Evolutionary conservation across 2,329 filamentous ascomycete genomes (phyloP).

Genomic region (Ophiosphaerella korrae): DNA sequence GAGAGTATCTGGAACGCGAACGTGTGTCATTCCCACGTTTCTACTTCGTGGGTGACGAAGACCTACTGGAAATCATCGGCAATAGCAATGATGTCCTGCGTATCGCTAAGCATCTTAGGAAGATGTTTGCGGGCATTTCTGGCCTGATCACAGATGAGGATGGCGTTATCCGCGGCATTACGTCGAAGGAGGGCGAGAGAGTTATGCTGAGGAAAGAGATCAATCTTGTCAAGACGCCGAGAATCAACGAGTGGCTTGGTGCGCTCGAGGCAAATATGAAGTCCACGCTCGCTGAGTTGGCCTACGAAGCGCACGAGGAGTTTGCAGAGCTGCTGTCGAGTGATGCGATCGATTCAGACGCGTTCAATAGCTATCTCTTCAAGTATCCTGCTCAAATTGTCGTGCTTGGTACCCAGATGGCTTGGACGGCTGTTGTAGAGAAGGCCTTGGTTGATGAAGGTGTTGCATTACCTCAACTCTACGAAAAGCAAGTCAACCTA

Average conservation of each 20-base stretch:
- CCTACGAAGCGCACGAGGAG: slow-evolving; percentile 82
- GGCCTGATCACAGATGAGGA: slow-evolving; percentile 92
- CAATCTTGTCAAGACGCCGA: slow-evolving; percentile 88
- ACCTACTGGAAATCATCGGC: slow-evolving; percentile 97
- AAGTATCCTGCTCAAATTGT: slow-evolving; percentile 92
- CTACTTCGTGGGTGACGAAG: slow-evolving; percentile 99
- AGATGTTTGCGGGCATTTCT: slow-evolving; percentile 98
- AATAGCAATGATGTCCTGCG: slow-evolving; percentile 97
- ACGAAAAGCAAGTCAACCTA: slow-evolving; percentile 81
- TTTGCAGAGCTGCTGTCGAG: slow-evolving; percentile 80
- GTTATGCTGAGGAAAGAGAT: slow-evolving; percentile 89
- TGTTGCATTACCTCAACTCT: slow-evolving; percentile 69
- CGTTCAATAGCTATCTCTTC: slow-evolving; percentile 79
- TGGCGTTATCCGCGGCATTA: slow-evolving; percentile 85
- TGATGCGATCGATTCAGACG: slow-evolving; percentile 69
- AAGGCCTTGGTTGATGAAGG: slow-evolving; percentile 75
- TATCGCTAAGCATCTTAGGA: slow-evolving; percentile 98
- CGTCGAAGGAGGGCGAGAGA: slow-evolving; percentile 91
- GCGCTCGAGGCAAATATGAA: slow-evolving; percentile 94
- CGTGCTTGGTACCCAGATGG: slow-evolving; percentile 89
- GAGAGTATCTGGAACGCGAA: slow-evolving; percentile 97
- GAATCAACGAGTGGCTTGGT: slow-evolving; percentile 99
- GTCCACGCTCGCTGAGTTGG: slow-evolving; percentile 83
- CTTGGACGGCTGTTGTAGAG: slow-evolving; percentile 90
- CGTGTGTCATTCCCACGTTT: slow-evolving; percentile 97